Base-by-base conservation (phyloP, 768 basidiomycete genomes). In the Terana coerulea region DNA sequence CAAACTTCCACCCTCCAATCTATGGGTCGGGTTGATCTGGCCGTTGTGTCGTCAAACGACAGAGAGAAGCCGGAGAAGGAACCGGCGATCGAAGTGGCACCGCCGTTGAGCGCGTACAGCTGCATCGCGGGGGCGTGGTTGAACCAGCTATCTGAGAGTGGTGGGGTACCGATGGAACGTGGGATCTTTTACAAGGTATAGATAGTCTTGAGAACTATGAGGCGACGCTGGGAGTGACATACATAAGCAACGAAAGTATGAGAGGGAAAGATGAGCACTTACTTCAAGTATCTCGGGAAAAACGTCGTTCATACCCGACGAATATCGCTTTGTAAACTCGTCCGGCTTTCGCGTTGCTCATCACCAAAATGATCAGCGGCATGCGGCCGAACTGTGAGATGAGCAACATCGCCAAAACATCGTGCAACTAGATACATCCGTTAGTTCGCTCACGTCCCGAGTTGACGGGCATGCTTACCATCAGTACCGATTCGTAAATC, bases 351-450 rank as follows among this genome's bases (percentile, higher is more conserved):
- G 90, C 91, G 67, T 94, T 95, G 62, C 84, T 87, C 47, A 94
- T 98, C 95, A 98, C 98, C 21, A 93, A 95, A 58, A 98, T 97
- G 66, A 98, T 98, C 5, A 95, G 95, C 35, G 95, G 97, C 73
- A 86, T 87, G 52, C 84, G 83, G 71, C 98, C 94, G 64, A 98
- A 98, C 70, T 94, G 91, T 15, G 95, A 78, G 59, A 98, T 97
- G 60, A 98, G 68, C 51, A 85, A 91, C 31, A 95, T 98, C 9
- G 95, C 95, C 3, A 86, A 85, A 24, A 94, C 83, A 25, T 92
- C 92, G 56, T 93, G 86, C 60, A 91, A 72, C 65, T 19, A 2
- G 51, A 5, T 26, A 22, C 21, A 44, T 7, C 8, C 22, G 52
- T 51, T 33, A 54, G 19, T 46, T 41, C 5, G 26, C 40, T 11